Evolutionary conservation across 164 flowering plant genomes (phyloP).

Genomic region (Sextonia rubra): DNA sequence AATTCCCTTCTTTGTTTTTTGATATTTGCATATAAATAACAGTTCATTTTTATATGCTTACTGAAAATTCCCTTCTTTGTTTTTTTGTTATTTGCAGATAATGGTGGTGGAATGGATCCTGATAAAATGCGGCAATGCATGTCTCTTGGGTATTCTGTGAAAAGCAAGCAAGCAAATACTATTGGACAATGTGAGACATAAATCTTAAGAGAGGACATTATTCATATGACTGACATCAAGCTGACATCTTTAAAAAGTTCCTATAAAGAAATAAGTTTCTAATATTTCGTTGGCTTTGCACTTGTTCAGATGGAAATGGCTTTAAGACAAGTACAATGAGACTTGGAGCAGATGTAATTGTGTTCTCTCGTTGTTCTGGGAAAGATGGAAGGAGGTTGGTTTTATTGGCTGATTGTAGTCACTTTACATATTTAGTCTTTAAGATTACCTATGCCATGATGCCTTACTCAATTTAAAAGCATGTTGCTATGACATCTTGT

Average conservation of each 20-base stretch:
- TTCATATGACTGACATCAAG: background rate
- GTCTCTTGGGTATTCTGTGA: slow-evolving; percentile 92
- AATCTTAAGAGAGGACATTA: background rate
- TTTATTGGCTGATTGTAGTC: background rate
- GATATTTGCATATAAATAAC: slow-evolving; percentile 20
- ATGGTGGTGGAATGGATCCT: slow-evolving; percentile 94
- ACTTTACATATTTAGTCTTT: background rate
- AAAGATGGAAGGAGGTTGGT: slow-evolving; percentile 65
- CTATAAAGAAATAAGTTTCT: background rate
- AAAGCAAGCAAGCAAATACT: slow-evolving; percentile 82
- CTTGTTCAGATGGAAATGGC: slow-evolving; percentile 84
- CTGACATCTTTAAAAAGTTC: background rate
- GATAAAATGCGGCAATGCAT: slow-evolving; percentile 92
- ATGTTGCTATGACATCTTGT: background rate
- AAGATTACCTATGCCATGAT: background rate
- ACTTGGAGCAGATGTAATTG: slow-evolving; percentile 98
- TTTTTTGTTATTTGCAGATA: slow-evolving; percentile 16
- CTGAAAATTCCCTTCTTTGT: too few species aligned
- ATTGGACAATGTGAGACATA: slow-evolving; percentile 83
- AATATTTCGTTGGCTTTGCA: background rate
- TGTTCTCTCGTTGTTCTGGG: slow-evolving; percentile 75
- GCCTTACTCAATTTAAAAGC: background rate
- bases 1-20: background rate
- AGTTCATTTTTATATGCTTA: too few species aligned
- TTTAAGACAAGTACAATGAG: slow-evolving; percentile 98